Evolutionary conservation across 768 basidiomycete genomes (phyloP).

Genomic region (Suillus discolor): DNA sequence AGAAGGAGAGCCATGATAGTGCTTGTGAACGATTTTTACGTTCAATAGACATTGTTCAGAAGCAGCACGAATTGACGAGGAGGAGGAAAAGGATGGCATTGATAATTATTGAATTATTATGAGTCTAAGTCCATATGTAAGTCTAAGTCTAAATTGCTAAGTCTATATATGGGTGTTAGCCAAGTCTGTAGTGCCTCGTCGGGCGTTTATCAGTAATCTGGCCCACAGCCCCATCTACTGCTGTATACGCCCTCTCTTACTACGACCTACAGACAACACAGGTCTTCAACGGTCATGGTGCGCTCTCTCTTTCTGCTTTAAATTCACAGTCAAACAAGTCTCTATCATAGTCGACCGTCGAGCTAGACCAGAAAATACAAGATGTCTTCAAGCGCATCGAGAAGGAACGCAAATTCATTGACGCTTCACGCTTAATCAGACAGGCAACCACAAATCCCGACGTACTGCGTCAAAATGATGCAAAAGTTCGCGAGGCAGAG

Average conservation of each 20-base stretch:
- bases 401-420: constrained; percentile 91
- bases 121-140: background rate
- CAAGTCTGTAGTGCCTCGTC: constrained; percentile 21
- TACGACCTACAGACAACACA: constrained; percentile 10
- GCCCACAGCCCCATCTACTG: constrained; percentile 31
- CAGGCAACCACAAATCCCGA: constrained; percentile 87
- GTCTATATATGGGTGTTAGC: constrained; percentile 26
- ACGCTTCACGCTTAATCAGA: constrained; percentile 76
- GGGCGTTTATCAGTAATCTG: constrained; percentile 25
- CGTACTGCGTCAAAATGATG: constrained; percentile 79
- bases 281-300: constrained; percentile 33
- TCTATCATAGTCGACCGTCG: constrained; percentile 34
- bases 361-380: constrained; percentile 92
- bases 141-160: constrained; percentile 8
- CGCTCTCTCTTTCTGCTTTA: constrained; percentile 18
- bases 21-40: constrained; percentile 48
- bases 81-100: constrained; percentile 36
- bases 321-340: constrained; percentile 10
- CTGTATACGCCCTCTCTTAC: constrained; percentile 22
- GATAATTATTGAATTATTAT: background rate
- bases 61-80: constrained; percentile 42
- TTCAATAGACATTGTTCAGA: constrained; percentile 46
- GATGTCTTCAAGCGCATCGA: constrained; percentile 89
- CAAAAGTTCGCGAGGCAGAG: constrained; percentile 86
- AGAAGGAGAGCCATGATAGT: constrained; percentile 38